Conservation (phyloP, 768 basidiomycete genomes). For the Pluteus cervinus region DNA sequence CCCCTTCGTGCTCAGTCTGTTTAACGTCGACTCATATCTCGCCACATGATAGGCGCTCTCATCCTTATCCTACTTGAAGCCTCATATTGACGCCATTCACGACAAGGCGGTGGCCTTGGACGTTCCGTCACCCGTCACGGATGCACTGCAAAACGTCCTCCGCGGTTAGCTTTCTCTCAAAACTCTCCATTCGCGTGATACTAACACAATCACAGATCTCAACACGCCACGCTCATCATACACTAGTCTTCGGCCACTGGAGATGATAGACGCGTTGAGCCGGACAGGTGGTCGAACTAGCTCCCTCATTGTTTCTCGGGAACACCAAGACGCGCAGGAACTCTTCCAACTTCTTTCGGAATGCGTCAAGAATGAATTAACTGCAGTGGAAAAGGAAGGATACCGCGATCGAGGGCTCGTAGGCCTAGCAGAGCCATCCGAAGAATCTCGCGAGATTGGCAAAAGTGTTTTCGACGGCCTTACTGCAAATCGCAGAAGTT, state of each 20-base stretch:
- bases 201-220: constrained; percentile 37
- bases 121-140: constrained; percentile 81
- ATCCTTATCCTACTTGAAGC: constrained; percentile 76
- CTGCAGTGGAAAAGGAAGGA: constrained; percentile 65
- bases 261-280: constrained; percentile 67
- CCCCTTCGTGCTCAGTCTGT: constrained; percentile 6
- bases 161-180: constrained; percentile 39
- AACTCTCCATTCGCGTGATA: not conserved
- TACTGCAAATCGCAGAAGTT: constrained; percentile 85
- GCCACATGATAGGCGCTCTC: constrained; percentile 69
- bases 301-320: constrained; percentile 77
- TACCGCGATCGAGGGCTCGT: constrained; percentile 68
- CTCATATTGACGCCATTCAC: constrained; percentile 72
- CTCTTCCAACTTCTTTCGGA: constrained; percentile 93
- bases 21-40: constrained; percentile 9
- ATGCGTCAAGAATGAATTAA: constrained; percentile 81
- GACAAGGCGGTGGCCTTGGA: constrained; percentile 73
- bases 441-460: constrained; percentile 18
- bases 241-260: constrained; percentile 62
- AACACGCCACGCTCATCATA: constrained; percentile 57
- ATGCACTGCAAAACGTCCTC: constrained; percentile 68
- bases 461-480: constrained; percentile 85
- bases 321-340: constrained; percentile 98
- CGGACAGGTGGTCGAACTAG: constrained; percentile 46
- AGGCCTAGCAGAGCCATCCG: constrained; percentile 29